Evolutionary conservation across 257 asterid species (phyloP), one percentile per base, ranked within the genome.

Genomic region (Scutellaria barbata): DNA sequence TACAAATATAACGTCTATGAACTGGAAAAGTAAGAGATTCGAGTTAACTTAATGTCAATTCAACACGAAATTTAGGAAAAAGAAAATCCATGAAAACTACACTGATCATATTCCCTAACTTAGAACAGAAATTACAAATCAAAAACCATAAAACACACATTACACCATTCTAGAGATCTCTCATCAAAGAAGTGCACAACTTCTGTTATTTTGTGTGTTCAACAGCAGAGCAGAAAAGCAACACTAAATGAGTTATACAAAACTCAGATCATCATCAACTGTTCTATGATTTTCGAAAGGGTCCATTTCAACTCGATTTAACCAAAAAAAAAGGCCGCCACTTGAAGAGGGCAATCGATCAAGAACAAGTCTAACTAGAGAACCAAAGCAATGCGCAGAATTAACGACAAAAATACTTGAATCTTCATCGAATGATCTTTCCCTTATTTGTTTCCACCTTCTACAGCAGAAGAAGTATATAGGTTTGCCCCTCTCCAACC

Each of bases 381-480:
- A 70, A 51, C 61, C 71, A 74, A 56, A 57, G 42, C 46, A 67
- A 52, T 8, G 50, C 18, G 37, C 43, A 37, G 9, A 74, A 74
- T 20, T 66, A 61, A 64, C 12, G 9, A 18, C 35, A 60, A 25
- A 48, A 65, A 54, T n/a, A 42, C 67, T 52, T 5, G 53, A 63
- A 77, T 81, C 76, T 7, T 57, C 30, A 65, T 69, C 71, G 63
- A 62, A 72, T 43, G 12, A 67, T 10, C 35, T 47, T 55, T 63
- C 71, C 53, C 45, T 74, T 71, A 71, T 73, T 68, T 57, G 41
- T 66, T 59, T 56, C 67, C 77, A 77, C 37, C 61, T 63, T 64
- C 80, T 61, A 68, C 62, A 43, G 53, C 57, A 71, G 35, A 20
- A 62, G 52, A 11, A 51, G 72, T 8, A 6, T 8, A 6, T 8